Evolutionary conservation across 257 asterid genomes (phyloP), one percentile per base, ranked within the genome.

Genomic region (Fraxinus quadrangulata): DNA sequence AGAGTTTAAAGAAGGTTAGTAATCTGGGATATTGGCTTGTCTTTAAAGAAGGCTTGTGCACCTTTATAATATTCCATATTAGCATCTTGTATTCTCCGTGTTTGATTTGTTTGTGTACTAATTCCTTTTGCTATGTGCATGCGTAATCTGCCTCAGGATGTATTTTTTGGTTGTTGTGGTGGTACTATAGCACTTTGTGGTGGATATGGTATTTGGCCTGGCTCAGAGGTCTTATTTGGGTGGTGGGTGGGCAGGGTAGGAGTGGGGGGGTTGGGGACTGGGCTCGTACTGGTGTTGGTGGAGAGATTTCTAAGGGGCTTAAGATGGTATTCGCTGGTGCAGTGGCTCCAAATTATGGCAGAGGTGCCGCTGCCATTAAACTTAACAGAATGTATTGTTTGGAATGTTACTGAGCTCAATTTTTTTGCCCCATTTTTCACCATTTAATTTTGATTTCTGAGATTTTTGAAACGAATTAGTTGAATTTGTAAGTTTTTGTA

Each of bases 401-500:
- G 73, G 54, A 42, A 71, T 24, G 31, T 49, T 11, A 42, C 14
- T 39, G 75, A 21, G 63, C 75, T 71, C 8, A 69, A 33, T 73
- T 72, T 45, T 45, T 7, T 45, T 47, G n/a, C 16, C 34, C 17
- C 19, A 63, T 21, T 63, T 63, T 26, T 63, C 69, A 26, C 36
- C 11, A 24, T 13, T 26, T 63, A 63, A 3, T 24, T 63, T 26
- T 4, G 19, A 49, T 16, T 10, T 47, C 9, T 36, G n/a, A 65
- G 11, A 37, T 81, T 33, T 42, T 51, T 30, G 24, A 75, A 42
- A 37, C 73, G 39, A 74, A 70, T 54, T 74, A 13, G 34, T 73
- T 78, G 70, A 70, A 14, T 34, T 28, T 74, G 65, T 31, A 26
- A 11, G 69, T 40, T 42, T 81, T 66, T 33, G 21, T 59, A 59